phyloP scores from a whole-genome alignment of 2,329 filamentous ascomycete genomes.

The Trichoderma sp. region DNA sequence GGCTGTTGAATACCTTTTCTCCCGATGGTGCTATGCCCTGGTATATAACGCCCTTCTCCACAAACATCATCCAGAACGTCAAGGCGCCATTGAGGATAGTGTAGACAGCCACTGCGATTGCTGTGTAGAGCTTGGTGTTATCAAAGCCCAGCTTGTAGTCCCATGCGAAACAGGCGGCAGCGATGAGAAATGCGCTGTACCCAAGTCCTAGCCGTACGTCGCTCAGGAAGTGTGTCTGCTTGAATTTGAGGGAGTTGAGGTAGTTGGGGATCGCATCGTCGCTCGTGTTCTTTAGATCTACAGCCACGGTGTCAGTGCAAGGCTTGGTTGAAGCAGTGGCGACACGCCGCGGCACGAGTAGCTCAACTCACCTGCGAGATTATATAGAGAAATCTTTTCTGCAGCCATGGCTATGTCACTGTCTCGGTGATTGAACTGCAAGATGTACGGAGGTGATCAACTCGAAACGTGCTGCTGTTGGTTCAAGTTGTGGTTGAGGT shows the following conservation, averaged over 20 bases:
- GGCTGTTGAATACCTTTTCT: conserved; percentile 51
- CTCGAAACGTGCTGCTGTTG: background rate
- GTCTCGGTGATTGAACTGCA: background rate
- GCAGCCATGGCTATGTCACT: conserved; percentile 32
- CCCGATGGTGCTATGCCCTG: conserved; percentile 65
- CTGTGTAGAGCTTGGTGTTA: conserved; percentile 74
- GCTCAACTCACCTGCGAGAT: conserved; percentile 54
- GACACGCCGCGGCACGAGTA: background rate
- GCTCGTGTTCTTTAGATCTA: conserved; percentile 94
- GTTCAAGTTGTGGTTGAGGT: conserved; percentile 18
- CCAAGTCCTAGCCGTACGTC: conserved; percentile 82
- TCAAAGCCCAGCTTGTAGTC: conserved; percentile 94
- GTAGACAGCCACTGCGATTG: conserved; percentile 75
- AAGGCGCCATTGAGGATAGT: conserved; percentile 72
- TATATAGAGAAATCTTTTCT: conserved; percentile 64
- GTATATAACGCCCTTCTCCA: conserved; percentile 82
- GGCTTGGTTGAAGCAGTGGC: background rate
- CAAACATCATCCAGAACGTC: conserved; percentile 78
- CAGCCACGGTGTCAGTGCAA: conserved; percentile 15
- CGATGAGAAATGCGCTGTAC: conserved; percentile 75
- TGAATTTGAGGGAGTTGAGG: conserved; percentile 82
- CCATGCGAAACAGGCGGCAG: conserved; percentile 80
- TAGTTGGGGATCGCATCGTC: conserved; percentile 95
- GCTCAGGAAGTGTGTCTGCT: conserved; percentile 73
- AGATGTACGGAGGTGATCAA: background rate